These are phyloP conservation scores for Yamadazyma sp. DNA, from an alignment of 805 yeast genomes.

Conservation along the genomic window DNA sequence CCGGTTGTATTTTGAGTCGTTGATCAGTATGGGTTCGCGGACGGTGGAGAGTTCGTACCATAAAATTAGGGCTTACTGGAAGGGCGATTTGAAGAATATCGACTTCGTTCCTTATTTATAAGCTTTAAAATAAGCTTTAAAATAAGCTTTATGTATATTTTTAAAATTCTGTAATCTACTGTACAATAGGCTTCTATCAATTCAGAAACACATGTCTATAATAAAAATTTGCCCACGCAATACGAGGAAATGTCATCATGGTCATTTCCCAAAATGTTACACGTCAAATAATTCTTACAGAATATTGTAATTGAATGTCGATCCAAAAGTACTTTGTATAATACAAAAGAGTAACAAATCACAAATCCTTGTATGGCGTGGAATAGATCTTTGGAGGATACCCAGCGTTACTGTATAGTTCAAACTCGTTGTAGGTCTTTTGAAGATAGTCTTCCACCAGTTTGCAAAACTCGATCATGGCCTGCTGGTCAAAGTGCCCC, in stretches of 20 bases:
- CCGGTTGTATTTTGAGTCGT: constrained; percentile 15
- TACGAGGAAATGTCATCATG: too few species aligned
- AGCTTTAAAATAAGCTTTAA: too few species aligned
- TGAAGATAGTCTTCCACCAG: constrained; percentile 27
- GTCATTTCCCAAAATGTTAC: too few species aligned
- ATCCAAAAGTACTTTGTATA: too few species aligned
- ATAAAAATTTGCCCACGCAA: too few species aligned
- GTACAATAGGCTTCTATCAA: too few species aligned
- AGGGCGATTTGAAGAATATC: constrained; percentile 9
- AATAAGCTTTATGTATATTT: neutral
- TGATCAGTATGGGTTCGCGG: constrained; percentile 15
- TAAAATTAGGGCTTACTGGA: constrained; percentile 12
- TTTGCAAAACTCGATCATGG: constrained; percentile 30
- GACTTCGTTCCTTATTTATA: constrained; percentile 19
- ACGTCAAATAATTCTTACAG: neutral
- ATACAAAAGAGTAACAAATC: neutral
- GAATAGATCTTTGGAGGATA: constrained; percentile 19
- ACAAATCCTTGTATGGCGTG: constrained; percentile 17
- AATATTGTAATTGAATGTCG: too few species aligned
- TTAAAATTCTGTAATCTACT: too few species aligned
- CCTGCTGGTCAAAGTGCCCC: constrained; percentile 35
- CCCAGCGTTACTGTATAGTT: constrained; percentile 19
- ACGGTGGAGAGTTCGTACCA: constrained; percentile 17
- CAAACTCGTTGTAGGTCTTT: constrained; percentile 33
- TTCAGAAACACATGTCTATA: too few species aligned